Percentiles rank a stretch among this genome's conserved stretches.
phyloP scores from a whole-genome alignment of 345 rosid species.

The Lepidium sativum region DNA sequence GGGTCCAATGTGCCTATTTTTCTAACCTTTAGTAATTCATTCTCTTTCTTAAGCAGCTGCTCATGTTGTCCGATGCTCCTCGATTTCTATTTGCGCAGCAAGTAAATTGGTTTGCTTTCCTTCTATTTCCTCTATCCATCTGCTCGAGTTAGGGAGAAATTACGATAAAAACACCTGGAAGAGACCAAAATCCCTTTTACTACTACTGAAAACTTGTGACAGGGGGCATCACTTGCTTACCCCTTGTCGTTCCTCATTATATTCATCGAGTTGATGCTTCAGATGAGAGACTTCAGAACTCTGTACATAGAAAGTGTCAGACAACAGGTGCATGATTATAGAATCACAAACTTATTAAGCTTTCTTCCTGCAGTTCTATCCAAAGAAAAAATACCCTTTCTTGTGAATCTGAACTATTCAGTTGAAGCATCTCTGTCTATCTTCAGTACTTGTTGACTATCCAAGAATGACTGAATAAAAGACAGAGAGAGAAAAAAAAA shows the following conservation, averaged over 20 bases:
- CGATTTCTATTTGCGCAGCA: constrained; percentile 57
- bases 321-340: neutral
- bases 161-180: constrained; percentile 5
- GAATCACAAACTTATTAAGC: neutral
- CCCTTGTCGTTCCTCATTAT: constrained; percentile 70
- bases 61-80: constrained; percentile 62
- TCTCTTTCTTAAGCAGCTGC: constrained; percentile 61
- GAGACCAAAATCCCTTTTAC: neutral
- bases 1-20: neutral
- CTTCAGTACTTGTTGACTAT: constrained; percentile 61
- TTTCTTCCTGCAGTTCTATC: neutral
- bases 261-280: constrained; percentile 67
- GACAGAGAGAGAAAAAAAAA: neutral
- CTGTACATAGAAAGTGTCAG: constrained; percentile 26
- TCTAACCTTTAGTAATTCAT: constrained; percentile 69
- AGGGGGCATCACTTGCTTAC: constrained; percentile 35
- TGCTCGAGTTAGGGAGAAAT: constrained; percentile 15
- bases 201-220: neutral
- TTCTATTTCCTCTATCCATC: constrained; percentile 89
- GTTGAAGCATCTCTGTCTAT: constrained; percentile 56
- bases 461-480: constrained; percentile 54
- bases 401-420: constrained; percentile 40
- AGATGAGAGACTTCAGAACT: constrained; percentile 51
- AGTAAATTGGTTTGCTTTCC: constrained; percentile 68
- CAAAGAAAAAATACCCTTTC: constrained; percentile 42